Evolutionary conservation across 805 yeast genomes (phyloP).

Genomic region (Hanseniaspora hatyaiensis): DNA sequence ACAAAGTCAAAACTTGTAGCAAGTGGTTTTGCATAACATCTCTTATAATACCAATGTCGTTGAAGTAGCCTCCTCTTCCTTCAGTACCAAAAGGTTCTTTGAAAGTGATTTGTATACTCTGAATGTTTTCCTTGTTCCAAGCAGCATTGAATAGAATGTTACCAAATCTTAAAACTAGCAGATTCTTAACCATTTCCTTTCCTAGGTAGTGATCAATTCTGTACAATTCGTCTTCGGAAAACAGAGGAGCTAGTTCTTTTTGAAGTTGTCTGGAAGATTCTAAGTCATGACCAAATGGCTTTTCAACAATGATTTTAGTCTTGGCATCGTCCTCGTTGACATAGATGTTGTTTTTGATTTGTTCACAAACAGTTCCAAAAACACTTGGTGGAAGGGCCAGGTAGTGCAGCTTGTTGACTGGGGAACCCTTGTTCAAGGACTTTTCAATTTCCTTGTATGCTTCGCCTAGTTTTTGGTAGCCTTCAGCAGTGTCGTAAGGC

Average conservation of each 20-base stretch:
- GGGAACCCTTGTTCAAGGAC: conserved; percentile 23
- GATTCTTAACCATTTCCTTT: conserved; percentile 93
- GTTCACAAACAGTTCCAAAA: conserved; percentile 64
- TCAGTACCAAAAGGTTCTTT: conserved; percentile 99
- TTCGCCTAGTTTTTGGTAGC: conserved; percentile 48
- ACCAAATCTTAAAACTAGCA: conserved; percentile 79
- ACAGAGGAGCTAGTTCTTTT: conserved; percentile 65
- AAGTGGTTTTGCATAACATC: conserved; percentile 98
- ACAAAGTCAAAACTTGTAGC: conserved; percentile 77
- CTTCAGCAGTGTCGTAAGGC: conserved; percentile 67
- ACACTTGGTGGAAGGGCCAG: conserved; percentile 92
- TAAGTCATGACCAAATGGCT: conserved; percentile 93
- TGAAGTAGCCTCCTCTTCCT: conserved; percentile 98
- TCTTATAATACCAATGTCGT: conserved; percentile 85
- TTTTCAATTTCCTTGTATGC: conserved; percentile 50
- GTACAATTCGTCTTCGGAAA: conserved; percentile 81
- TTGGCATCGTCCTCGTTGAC: conserved; percentile 44
- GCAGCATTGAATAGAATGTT: conserved; percentile 77
- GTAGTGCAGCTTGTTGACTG: conserved; percentile 72
- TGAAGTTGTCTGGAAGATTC: conserved; percentile 68
- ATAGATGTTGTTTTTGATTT: conserved; percentile 59
- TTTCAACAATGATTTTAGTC: conserved; percentile 81
- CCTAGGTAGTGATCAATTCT: conserved; percentile 97
- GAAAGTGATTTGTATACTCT: conserved; percentile 76
- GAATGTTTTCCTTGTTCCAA: conserved; percentile 74